Evolutionary conservation across 805 yeast genomes (phyloP).

Genomic region (Schizosaccharomyces osmophilus): DNA sequence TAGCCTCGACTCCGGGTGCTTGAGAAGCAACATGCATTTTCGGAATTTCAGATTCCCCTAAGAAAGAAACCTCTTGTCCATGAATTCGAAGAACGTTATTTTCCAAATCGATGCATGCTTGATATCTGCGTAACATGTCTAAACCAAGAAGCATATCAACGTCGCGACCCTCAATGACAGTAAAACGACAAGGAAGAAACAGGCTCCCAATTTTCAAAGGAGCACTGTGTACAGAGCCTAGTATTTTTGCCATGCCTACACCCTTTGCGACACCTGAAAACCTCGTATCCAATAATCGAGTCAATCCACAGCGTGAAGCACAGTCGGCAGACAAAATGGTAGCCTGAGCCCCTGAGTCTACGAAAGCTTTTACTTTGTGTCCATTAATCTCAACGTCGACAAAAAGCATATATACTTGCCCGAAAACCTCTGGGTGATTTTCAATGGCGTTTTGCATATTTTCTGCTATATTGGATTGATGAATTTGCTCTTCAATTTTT

Average conservation of each 20-base stretch:
- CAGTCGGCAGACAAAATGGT: conserved; percentile 58
- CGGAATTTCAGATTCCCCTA: conserved; percentile 50
- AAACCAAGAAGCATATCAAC: conserved; percentile 60
- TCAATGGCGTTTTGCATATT: conserved; percentile 62
- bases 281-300: conserved; percentile 44
- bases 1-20: conserved; percentile 4
- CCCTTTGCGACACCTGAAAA: conserved; percentile 71
- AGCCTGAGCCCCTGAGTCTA: conserved; percentile 86
- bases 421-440: conserved; percentile 72
- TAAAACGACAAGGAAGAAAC: conserved; percentile 41
- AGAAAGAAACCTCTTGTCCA: conserved; percentile 45
- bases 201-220: conserved; percentile 53
- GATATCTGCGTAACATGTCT: conserved; percentile 74
- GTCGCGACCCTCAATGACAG: conserved; percentile 19
- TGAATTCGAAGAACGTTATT: conserved; percentile 43
- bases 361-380: conserved; percentile 64
- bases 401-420: conserved; percentile 61
- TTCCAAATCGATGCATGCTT: conserved; percentile 53
- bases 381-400: conserved; percentile 60
- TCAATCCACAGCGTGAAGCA: conserved; percentile 18
- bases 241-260: conserved; percentile 56
- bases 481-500: conserved; percentile 39
- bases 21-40: conserved; percentile 11
- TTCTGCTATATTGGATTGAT: conserved; percentile 44
- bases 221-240: conserved; percentile 73